Conservation (phyloP, 768 basidiomycete genomes). For the Psilocybe sp. region DNA sequence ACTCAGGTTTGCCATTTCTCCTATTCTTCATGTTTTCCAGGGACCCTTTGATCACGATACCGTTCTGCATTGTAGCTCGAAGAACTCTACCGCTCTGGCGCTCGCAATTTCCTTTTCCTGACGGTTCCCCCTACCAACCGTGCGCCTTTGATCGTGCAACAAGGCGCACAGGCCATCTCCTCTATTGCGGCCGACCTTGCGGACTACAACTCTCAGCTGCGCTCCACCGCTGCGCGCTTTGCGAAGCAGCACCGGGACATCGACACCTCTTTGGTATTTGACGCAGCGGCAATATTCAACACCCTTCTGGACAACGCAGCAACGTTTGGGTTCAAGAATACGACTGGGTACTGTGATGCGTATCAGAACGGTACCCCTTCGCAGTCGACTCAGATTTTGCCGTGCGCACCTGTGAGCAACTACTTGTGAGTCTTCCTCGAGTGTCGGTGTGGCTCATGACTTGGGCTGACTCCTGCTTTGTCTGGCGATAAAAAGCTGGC, state of each 20-base stretch:
- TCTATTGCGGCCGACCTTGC: slow-evolving; percentile 33
- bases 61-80: slow-evolving; percentile 34
- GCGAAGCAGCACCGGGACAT: slow-evolving; percentile 37
- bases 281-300: slow-evolving; percentile 59
- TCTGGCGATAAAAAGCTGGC: slow-evolving; percentile 39
- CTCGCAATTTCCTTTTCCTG: slow-evolving; percentile 59
- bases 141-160: slow-evolving; percentile 42
- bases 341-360: slow-evolving; percentile 55
- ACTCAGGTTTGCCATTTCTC: slow-evolving; percentile 25
- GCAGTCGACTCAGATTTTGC: slow-evolving; percentile 48
- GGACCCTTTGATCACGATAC: slow-evolving; percentile 1
- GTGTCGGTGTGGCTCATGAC: neutral
- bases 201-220: slow-evolving; percentile 51
- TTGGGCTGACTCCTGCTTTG: neutral
- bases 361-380: slow-evolving; percentile 58
- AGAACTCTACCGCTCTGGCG: slow-evolving; percentile 44
- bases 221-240: slow-evolving; percentile 35
- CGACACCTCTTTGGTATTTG: slow-evolving; percentile 46
- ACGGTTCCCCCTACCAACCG: slow-evolving; percentile 60
- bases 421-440: slow-evolving; percentile 50
- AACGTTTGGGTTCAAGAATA: slow-evolving; percentile 55
- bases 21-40: neutral
- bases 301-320: slow-evolving; percentile 49
- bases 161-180: slow-evolving; percentile 35
- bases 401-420: slow-evolving; percentile 60